Evolutionary conservation across 257 asterid genomes (phyloP), one percentile per base, ranked within the genome.

Genomic region (Solanum chiquidenum): DNA sequence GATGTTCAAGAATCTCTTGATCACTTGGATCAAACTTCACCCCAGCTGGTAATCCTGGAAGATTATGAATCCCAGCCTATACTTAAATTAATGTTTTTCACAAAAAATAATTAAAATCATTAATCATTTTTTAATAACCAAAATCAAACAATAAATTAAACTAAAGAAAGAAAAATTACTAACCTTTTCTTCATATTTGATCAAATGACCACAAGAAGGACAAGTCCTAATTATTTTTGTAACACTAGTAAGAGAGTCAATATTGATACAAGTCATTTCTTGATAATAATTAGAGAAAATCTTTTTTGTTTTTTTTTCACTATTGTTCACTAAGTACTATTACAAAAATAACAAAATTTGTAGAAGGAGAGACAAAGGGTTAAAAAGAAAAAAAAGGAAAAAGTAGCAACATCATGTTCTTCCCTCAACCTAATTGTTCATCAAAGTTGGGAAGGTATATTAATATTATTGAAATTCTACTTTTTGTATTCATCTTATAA

Each of bases 21-120:
- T 92, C 94, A 88, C 91, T 91, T 4, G 94, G 94, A 88, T 92
- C 94, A 85, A 92, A 92, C 88, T 92, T 90, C 90, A 92, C 92
- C 38, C 94, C 94, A 33, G 91, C 92, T 12, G 94, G 94, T 87
- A 92, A 84, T 12, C 92, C 92, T 14, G 92, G 93, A 68, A 92
- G 90, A 46, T 92, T 83, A 33, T 90, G 88, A 72, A 91, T 90
- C 76, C 92, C 92, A 66, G 73, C 90, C 93, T 91, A 71, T 55
- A 42, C 60, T 69, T 31, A 4, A 58, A 16, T 64, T 27, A 68
- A 5, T 33, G 33, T 13, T 29, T 44, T 52, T 21, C 6, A 25
- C 29, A 31, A 6, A 64, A 38, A 7, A 31, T 0, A 18, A 27
- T 4, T 12, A 7, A 29, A 42, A 80, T 14, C 25, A 66, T 68